Evolutionary conservation across 2,329 filamentous ascomycete species (phyloP), one percentile per base, ranked within the genome.

Genomic region (Exophiala bonariae): DNA sequence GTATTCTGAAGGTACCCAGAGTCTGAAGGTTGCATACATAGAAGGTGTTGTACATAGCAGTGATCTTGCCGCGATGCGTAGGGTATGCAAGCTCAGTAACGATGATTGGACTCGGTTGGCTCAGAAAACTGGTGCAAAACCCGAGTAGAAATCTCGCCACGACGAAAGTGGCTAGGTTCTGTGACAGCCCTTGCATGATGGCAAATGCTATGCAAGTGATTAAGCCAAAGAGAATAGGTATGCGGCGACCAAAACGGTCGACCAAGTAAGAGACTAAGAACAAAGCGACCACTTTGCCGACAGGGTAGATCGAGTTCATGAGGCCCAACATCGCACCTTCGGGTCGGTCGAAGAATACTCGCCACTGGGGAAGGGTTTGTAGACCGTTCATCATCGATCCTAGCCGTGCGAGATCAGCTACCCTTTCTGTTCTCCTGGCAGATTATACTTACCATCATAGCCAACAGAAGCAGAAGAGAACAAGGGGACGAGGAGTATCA

Each of bases 361-460:
- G 63, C 72, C 73, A 76, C 49, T 66, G 59, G 0, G 61, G 50
- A 0, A 73, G 61, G 7, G 71, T 64, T 43, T 75, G 71, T 0
- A 75, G 61, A 9, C 71, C 73, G 49, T 75, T 75, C 68, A 72
- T 71, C 49, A 75, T 64, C 1, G 68, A 70, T 16, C 64, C 66
- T 63, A 26, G n/a, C n/a, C n/a, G n/a, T n/a, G n/a, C n/a, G n/a
- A n/a, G n/a, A n/a, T n/a, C n/a, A n/a, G n/a, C n/a, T n/a, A n/a
- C n/a, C n/a, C n/a, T n/a, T n/a, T n/a, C n/a, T n/a, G n/a, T n/a
- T n/a, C n/a, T n/a, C n/a, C n/a, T n/a, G n/a, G n/a, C n/a, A n/a
- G n/a, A n/a, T n/a, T n/a, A n/a, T 26, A 31, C 58, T 10, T 51
- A 66, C 70, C 72, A 66, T 75, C 73, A 33, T 73, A 76, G 3